A percentile compares a stretch with the other conserved stretches of the same genome.
These are phyloP conservation scores for Phascolomyces articulosus DNA, from an alignment of 371 early-diverging fungal genomes.

Conservation along the genomic window DNA sequence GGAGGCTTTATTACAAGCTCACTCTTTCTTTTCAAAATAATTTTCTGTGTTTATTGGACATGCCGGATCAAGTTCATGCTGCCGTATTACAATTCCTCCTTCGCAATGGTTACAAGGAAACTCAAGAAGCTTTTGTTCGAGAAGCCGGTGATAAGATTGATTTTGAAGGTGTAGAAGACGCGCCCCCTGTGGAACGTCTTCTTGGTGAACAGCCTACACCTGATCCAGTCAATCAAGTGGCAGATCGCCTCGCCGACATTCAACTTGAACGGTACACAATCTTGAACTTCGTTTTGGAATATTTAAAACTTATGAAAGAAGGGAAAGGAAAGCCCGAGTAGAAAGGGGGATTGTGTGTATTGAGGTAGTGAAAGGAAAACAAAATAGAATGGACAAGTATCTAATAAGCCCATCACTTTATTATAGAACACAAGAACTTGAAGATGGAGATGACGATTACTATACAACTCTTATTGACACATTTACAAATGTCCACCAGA, in stretches of 20 bases:
- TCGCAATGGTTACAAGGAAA: constrained; percentile 18
- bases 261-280: constrained; percentile 9
- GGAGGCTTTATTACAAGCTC: too few species aligned
- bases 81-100: constrained; percentile 21
- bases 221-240: constrained; percentile 1
- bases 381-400: too few species aligned
- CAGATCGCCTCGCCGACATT: constrained; percentile 1
- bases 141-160: constrained; percentile 21
- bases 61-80: constrained; percentile 17
- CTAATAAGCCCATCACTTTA: too few species aligned
- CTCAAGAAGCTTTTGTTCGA: constrained; percentile 19
- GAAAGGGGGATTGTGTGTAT: too few species aligned
- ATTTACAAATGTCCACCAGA: constrained; percentile 42
- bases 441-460: constrained; percentile 35
- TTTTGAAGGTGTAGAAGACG: constrained; percentile 12
- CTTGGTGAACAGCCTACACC: neutral
- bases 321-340: too few species aligned
- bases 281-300: neutral
- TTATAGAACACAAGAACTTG: constrained; percentile 15
- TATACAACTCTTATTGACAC: constrained; percentile 23
- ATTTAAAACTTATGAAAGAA: neutral
- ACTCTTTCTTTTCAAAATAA: neutral
- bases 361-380: too few species aligned
- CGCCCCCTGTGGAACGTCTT: constrained; percentile 11
- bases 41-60: neutral